phyloP scores from a whole-genome alignment of 345 rosid genomes.

The Balakata baccata region DNA sequence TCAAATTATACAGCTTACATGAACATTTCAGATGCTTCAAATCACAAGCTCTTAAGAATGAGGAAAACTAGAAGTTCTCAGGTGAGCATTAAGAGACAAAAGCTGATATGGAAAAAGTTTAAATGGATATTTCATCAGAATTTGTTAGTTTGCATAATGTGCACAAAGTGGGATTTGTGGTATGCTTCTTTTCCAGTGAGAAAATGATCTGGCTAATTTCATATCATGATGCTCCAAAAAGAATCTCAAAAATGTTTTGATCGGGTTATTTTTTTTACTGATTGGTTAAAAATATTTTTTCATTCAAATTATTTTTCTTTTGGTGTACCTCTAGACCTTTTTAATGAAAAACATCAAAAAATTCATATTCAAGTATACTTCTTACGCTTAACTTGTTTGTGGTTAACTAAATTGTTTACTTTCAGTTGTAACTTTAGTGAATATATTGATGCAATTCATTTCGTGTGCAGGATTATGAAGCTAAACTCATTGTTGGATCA shows the following conservation, averaged over 20 bases:
- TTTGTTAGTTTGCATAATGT: neutral
- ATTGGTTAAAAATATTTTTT: neutral
- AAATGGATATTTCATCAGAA: neutral
- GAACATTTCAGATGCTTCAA: constrained; percentile 22
- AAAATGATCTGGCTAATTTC: neutral
- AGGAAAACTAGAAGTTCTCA: constrained; percentile 24
- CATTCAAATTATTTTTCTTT: neutral
- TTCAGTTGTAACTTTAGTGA: constrained; percentile 3
- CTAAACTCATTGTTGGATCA: constrained; percentile 38
- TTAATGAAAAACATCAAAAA: neutral
- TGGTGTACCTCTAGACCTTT: neutral
- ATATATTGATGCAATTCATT: constrained; percentile 21
- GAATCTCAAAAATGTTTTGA: neutral
- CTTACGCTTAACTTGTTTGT: neutral
- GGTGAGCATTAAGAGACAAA: constrained; percentile 35
- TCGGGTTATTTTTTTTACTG: neutral
- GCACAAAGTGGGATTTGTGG: neutral
- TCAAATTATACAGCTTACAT: constrained; percentile 3
- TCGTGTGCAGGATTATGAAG: constrained; percentile 48
- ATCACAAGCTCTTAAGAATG: constrained; percentile 21
- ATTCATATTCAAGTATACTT: neutral
- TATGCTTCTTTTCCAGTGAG: neutral
- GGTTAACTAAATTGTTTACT: neutral
- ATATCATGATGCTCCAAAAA: neutral
- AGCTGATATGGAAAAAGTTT: constrained; percentile 14